Evolutionary conservation across 2,329 filamentous ascomycete genomes (phyloP).

Genomic region (Hypoxylon sp.): DNA sequence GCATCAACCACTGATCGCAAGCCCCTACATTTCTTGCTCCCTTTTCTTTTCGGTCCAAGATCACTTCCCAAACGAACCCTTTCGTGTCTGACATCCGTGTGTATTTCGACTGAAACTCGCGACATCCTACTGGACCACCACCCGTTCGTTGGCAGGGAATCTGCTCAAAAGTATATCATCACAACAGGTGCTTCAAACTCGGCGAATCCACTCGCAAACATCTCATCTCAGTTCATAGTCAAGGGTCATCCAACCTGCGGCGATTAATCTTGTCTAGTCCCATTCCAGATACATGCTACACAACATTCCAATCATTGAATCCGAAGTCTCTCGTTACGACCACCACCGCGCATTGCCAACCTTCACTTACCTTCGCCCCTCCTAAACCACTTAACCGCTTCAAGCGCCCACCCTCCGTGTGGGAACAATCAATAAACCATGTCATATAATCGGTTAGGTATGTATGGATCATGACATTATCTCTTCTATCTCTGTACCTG

Average conservation of each 20-base stretch:
- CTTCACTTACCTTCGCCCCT: slow-evolving; percentile 37
- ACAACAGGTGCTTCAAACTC: slow-evolving; percentile 24
- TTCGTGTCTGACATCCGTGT: slow-evolving; percentile 17
- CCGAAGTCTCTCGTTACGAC: slow-evolving; percentile 34
- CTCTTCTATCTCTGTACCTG: slow-evolving; percentile 33
- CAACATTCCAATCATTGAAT: slow-evolving; percentile 37
- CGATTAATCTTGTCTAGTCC: slow-evolving; percentile 15
- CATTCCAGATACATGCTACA: slow-evolving; percentile 34
- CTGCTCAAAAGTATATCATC: slow-evolving; percentile 14
- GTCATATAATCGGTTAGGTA: slow-evolving; percentile 82
- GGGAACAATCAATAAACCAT: slow-evolving; percentile 61
- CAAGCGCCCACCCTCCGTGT: slow-evolving; percentile 39
- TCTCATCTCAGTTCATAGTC: slow-evolving; percentile 30
- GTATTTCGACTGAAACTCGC: slow-evolving; percentile 26
- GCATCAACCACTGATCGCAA: slow-evolving; percentile 20
- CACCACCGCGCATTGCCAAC: slow-evolving; percentile 33
- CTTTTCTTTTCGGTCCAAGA: slow-evolving; percentile 21
- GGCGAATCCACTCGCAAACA: slow-evolving; percentile 29
- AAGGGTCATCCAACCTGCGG: slow-evolving; percentile 30
- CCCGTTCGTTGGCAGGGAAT: slow-evolving; percentile 24
- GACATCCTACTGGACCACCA: slow-evolving; percentile 25
- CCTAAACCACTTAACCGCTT: slow-evolving; percentile 38
- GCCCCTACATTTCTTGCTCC: slow-evolving; percentile 10
- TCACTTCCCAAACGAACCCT: slow-evolving; percentile 22
- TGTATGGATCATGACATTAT: slow-evolving; percentile 64